phyloP scores from a whole-genome alignment of 768 basidiomycete genomes.

The Lepiota brunneoincarnata region DNA sequence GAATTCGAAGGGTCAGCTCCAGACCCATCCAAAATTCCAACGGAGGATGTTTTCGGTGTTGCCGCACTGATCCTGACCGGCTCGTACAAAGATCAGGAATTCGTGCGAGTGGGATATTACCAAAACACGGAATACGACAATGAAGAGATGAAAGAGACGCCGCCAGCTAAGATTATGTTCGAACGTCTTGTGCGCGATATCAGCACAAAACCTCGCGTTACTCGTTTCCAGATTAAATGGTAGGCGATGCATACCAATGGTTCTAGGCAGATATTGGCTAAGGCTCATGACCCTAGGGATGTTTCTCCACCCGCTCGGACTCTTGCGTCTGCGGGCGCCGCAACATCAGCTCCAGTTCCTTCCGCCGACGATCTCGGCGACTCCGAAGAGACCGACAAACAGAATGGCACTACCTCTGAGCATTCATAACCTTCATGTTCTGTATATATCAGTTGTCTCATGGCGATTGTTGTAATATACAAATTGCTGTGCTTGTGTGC shows the following conservation, averaged over 20 bases:
- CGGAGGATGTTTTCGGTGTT: conserved; percentile 91
- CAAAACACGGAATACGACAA: conserved; percentile 99
- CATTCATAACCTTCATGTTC: background rate
- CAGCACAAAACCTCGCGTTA: conserved; percentile 90
- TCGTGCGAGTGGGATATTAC: conserved; percentile 99
- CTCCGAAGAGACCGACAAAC: conserved; percentile 21
- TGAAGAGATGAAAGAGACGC: conserved; percentile 81
- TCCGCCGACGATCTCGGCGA: conserved; percentile 67
- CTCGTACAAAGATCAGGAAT: conserved; percentile 95
- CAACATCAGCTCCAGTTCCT: conserved; percentile 70
- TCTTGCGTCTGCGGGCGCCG: conserved; percentile 52
- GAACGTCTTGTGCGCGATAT: conserved; percentile 84
- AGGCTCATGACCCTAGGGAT: conserved; percentile 49
- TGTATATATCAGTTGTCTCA: conserved; percentile 2
- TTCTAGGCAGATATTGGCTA: background rate
- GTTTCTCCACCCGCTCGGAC: conserved; percentile 43
- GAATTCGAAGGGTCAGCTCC: conserved; percentile 92
- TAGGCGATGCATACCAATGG: conserved; percentile 29
- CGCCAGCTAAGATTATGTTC: conserved; percentile 67
- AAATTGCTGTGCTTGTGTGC: background rate
- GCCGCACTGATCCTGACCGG: conserved; percentile 97
- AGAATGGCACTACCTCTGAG: conserved; percentile 6
- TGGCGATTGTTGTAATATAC: conserved; percentile 1
- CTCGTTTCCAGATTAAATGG: conserved; percentile 90
- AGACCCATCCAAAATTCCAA: conserved; percentile 78